phyloP scores from a whole-genome alignment of 192 early-diverging fungal species.

The Mortierella antarctica region DNA sequence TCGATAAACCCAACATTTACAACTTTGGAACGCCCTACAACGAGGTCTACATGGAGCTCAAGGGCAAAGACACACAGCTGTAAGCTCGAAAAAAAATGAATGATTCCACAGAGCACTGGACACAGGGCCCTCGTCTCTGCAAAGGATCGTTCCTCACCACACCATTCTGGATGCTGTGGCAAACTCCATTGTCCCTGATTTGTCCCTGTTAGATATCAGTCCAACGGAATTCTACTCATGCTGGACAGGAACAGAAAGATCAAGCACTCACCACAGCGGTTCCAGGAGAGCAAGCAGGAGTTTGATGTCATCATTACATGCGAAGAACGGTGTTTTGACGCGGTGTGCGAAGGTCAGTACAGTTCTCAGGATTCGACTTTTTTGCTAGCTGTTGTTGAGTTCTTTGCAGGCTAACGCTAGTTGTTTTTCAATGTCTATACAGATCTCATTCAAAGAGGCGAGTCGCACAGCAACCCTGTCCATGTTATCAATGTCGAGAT shows the following conservation, averaged over 20 bases:
- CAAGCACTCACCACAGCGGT: conserved; percentile 90
- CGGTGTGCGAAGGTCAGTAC: conserved; percentile 85
- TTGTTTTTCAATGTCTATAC: not conserved
- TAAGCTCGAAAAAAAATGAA: conserved; percentile 35
- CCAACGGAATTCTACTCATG: conserved; percentile 91
- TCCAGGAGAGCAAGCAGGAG: conserved; percentile 75
- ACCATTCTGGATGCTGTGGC: too few relatives aligned
- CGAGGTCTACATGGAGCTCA: conserved; percentile 86
- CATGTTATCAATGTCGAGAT: conserved; percentile 98
- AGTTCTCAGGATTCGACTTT: not conserved
- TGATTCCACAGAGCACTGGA: not conserved
- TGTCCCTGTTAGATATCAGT: conserved; percentile 71
- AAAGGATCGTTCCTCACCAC: not conserved
- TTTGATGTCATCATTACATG: conserved; percentile 97
- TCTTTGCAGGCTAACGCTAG: not conserved
- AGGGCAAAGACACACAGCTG: conserved; percentile 72
- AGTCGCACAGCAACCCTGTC: conserved; percentile 73
- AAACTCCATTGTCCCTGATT: too few relatives aligned
- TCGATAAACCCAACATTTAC: conserved; percentile 91
- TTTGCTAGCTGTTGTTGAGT: not conserved
- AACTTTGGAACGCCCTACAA: conserved; percentile 94
- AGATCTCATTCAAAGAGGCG: conserved; percentile 83
- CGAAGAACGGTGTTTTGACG: conserved; percentile 95
- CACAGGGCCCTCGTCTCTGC: not conserved
- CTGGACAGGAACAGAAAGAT: conserved; percentile 94